These are phyloP conservation scores for Penicillium crystallinum DNA, from an alignment of 495 filamentous ascomycete species.

Conservation along the genomic window DNA sequence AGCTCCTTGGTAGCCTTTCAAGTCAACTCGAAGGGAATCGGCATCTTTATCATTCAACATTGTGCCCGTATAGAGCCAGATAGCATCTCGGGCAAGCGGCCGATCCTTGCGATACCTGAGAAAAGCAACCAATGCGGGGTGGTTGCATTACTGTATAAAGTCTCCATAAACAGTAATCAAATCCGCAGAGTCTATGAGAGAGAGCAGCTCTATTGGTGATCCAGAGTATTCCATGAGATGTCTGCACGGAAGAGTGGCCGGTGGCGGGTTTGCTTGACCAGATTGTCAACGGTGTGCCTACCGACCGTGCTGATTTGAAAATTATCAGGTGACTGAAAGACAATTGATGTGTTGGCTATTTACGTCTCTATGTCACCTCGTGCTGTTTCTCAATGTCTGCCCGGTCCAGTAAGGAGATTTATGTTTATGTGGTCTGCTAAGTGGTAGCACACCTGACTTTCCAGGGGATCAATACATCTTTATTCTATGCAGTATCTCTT, in stretches of 20 bases:
- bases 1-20: neutral
- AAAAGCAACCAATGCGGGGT: constrained; percentile 2
- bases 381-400: too few relatives aligned
- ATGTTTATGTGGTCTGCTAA: too few relatives aligned
- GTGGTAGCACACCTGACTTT: too few relatives aligned
- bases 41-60: constrained; percentile 1
- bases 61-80: neutral
- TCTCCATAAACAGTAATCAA: neutral
- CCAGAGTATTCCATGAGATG: neutral
- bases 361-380: neutral
- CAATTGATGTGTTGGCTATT: neutral
- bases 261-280: constrained; percentile 1
- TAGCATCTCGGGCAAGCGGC: constrained; percentile 2
- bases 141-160: neutral
- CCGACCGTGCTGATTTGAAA: neutral
- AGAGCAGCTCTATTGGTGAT: neutral
- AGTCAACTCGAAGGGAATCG: neutral
- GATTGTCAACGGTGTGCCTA: constrained; percentile 4
- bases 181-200: neutral
- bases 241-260: constrained; percentile 5
- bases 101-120: neutral
- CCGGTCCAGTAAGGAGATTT: too few relatives aligned
- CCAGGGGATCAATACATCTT: too few relatives aligned
- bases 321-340: neutral
- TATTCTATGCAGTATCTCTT: too few relatives aligned